Evolutionary conservation across 371 early-diverging fungal genomes (phyloP), one percentile per base, ranked within the genome.

Genomic region (Mucor mucedo): DNA sequence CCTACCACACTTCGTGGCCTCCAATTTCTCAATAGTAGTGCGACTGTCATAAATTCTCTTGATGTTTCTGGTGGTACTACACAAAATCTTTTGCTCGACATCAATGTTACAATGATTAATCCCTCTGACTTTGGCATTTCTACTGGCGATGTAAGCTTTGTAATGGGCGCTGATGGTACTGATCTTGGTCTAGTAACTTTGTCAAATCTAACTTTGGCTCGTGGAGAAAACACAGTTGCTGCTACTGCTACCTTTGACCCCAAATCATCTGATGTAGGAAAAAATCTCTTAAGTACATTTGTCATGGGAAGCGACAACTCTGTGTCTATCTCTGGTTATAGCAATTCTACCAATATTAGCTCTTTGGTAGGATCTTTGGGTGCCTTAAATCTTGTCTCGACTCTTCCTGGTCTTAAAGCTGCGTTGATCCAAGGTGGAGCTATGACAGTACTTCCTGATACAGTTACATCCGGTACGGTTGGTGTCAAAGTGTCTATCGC

Each of bases 91-190:
- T 60, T 78, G n/a, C 75, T 89, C 52, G 75, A 77, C 30, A 81
- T 88, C 47, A 72, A 76, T 56, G 78, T 83, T 41, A 78, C 80
- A 49, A 80, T 89, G 79, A 63, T 52, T 53, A 89, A 88, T 66
- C 89, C 88, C 6, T 83, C 84, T 42, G 76, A 72, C 55, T 79
- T 88, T 33, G 72, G 79, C 30, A 88, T 89, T 50, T 52, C 77
- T 33, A 80, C 81, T 32, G 85, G 85, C 50, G 78, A 87, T 63
- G 78, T 85, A 29, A 60, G 58, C 45, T 79, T 86, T 38, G 72
- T 70, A 27, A 67, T 87, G 64, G 52, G 79, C 28, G 79, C 85
- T 48, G 62, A 62, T 16, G 75, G 68, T 33, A 70, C 62, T 35
- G 50, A 65, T 9, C 77, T 88, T 32, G 88, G 88, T 50, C 70